Percentiles rank a stretch among this genome's conserved stretches.
These are phyloP conservation scores for Tanacetum coccineum DNA, from an alignment of 129 eudicot genomes.

Conservation along the genomic window DNA sequence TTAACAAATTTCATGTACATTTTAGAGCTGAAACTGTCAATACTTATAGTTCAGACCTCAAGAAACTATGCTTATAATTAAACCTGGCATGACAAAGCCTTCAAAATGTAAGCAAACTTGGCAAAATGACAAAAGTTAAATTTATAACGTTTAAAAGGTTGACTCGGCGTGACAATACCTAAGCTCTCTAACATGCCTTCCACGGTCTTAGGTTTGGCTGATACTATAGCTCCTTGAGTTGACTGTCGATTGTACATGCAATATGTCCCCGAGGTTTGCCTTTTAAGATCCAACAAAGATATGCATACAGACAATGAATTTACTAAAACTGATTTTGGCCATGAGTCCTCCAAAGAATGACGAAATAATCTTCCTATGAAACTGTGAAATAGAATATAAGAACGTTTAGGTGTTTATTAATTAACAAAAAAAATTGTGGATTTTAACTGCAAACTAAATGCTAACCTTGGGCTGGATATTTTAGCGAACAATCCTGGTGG, in stretches of 20 bases:
- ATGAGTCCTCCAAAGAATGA: conserved; percentile 77
- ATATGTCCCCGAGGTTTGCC: conserved; percentile 65
- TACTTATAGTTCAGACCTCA: conserved; percentile 14
- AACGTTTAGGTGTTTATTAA: not conserved
- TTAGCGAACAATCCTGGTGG: conserved; percentile 84
- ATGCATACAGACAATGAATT: conserved; percentile 75
- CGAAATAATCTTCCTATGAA: conserved; percentile 73
- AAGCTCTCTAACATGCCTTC: conserved; percentile 92
- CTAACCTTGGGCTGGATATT: conserved; percentile 91
- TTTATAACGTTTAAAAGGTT: not conserved
- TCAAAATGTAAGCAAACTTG: conserved; percentile 1
- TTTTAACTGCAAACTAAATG: conserved; percentile 14
- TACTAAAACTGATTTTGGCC: conserved; percentile 89
- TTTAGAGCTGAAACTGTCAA: conserved; percentile 11
- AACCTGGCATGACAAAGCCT: not conserved
- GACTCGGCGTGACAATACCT: conserved; percentile 36
- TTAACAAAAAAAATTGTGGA: not conserved
- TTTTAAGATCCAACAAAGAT: conserved; percentile 86
- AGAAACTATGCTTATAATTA: not conserved
- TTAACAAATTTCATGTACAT: conserved; percentile 62
- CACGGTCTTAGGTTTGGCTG: conserved; percentile 78
- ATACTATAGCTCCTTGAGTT: conserved; percentile 50
- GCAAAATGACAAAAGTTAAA: not conserved
- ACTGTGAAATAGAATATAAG: conserved; percentile 40
- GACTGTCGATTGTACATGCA: conserved; percentile 63